Percentiles rank a stretch among this genome's conserved stretches.
Conservation (phyloP, 108 stramenopile genomes). For the Cyclotella atomus region DNA sequence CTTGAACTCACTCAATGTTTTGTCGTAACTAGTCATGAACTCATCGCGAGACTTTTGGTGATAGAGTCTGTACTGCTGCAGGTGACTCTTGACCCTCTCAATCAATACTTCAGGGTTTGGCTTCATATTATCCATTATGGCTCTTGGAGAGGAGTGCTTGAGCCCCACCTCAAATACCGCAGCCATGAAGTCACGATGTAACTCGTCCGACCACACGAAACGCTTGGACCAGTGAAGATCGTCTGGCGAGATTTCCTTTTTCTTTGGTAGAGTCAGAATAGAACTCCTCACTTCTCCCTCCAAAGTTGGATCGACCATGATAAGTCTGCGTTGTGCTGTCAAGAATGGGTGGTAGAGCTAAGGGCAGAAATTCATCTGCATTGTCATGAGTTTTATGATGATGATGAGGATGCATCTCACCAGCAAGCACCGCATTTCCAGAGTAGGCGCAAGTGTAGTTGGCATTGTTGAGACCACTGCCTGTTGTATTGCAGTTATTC, state of each 20-base stretch:
- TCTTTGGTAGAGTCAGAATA: too few relatives aligned
- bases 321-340: too few relatives aligned
- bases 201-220: slow-evolving; percentile 87
- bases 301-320: too few relatives aligned
- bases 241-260: not conserved
- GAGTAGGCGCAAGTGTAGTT: too few relatives aligned
- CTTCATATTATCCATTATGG: slow-evolving; percentile 92
- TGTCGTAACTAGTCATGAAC: slow-evolving; percentile 87
- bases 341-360: too few relatives aligned
- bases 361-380: too few relatives aligned
- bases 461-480: too few relatives aligned
- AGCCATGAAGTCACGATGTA: slow-evolving; percentile 86
- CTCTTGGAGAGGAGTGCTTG: slow-evolving; percentile 91
- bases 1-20: slow-evolving; percentile 59
- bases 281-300: too few relatives aligned
- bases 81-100: slow-evolving; percentile 95
- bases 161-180: slow-evolving; percentile 95
- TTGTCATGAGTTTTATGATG: too few relatives aligned
- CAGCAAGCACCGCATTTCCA: too few relatives aligned
- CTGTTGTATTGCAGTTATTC: too few relatives aligned
- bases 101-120: slow-evolving; percentile 80
- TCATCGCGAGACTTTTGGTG: slow-evolving; percentile 87
- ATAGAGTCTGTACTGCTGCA: slow-evolving; percentile 95
- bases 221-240: slow-evolving; percentile 87
- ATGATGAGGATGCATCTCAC: too few relatives aligned